Evolutionary conservation across 768 basidiomycete species (phyloP).

Genomic region (Lepiota venenata): DNA sequence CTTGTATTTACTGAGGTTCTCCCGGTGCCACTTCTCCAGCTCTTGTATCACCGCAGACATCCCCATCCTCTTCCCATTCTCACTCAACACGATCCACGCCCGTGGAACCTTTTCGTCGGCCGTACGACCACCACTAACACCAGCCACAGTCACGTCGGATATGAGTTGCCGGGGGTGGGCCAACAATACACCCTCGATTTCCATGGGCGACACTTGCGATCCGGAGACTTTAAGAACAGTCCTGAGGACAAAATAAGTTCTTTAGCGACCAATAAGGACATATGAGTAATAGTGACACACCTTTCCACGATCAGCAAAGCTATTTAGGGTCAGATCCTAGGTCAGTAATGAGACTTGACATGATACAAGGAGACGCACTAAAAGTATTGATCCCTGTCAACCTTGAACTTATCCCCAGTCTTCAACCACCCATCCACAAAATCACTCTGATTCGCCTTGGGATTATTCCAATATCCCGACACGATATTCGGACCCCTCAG

Average conservation of each 20-base stretch:
- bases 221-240: constrained; percentile 79
- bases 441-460: constrained; percentile 57
- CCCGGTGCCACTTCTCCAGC: constrained; percentile 58
- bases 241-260: too few species aligned
- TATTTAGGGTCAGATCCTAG: constrained; percentile 20
- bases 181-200: constrained; percentile 66
- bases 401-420: constrained; percentile 68
- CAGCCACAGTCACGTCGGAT: constrained; percentile 64
- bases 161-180: constrained; percentile 59
- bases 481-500: constrained; percentile 52
- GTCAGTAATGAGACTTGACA: not conserved
- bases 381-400: constrained; percentile 55
- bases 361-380: constrained; percentile 41
- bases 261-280: too few species aligned
- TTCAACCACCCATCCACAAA: constrained; percentile 71
- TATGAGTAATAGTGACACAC: too few species aligned
- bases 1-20: constrained; percentile 68
- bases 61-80: constrained; percentile 47
- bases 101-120: constrained; percentile 70
- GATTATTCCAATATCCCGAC: constrained; percentile 70
- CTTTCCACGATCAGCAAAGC: constrained; percentile 73
- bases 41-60: constrained; percentile 32
- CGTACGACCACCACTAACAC: constrained; percentile 66
- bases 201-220: constrained; percentile 75
- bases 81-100: constrained; percentile 72